A percentile compares a stretch with the other conserved stretches of the same genome.
These are phyloP conservation scores for Melocanna baccifera DNA, from an alignment of 176 grass and related monocot genomes.

Conservation along the genomic window DNA sequence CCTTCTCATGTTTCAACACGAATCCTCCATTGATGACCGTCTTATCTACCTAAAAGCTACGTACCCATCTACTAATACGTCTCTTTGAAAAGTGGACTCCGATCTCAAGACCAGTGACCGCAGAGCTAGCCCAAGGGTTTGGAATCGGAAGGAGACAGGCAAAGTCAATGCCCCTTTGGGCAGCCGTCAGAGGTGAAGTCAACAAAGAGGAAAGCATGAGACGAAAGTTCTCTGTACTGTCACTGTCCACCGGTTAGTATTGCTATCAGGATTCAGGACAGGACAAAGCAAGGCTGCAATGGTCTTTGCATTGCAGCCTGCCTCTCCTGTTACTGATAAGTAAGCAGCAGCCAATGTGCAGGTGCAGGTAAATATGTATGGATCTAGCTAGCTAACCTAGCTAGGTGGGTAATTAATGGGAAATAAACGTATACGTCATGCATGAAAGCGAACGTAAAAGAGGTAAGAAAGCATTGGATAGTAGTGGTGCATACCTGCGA, in stretches of 20 bases:
- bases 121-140: slow-evolving; percentile 26
- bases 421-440: background rate
- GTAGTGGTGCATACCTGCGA: slow-evolving; percentile 59
- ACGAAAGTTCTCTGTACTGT: background rate
- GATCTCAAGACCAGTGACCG: background rate
- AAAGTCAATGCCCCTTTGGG: slow-evolving; percentile 18
- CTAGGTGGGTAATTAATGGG: background rate
- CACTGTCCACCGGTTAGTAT: background rate
- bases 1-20: background rate
- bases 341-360: background rate
- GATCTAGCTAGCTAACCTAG: background rate
- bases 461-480: background rate
- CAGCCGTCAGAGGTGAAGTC: slow-evolving; percentile 4
- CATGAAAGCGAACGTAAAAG: background rate
- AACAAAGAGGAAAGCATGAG: slow-evolving; percentile 25
- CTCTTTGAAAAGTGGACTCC: background rate
- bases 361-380: background rate
- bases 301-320: background rate
- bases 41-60: background rate
- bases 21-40: background rate
- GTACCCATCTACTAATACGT: background rate
- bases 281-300: background rate
- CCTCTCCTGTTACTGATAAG: background rate
- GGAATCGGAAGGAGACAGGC: background rate
- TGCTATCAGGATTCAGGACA: background rate